These are phyloP conservation scores for Piedraia hortae DNA, from an alignment of 2,329 filamentous ascomycete species.

Conservation along the genomic window DNA sequence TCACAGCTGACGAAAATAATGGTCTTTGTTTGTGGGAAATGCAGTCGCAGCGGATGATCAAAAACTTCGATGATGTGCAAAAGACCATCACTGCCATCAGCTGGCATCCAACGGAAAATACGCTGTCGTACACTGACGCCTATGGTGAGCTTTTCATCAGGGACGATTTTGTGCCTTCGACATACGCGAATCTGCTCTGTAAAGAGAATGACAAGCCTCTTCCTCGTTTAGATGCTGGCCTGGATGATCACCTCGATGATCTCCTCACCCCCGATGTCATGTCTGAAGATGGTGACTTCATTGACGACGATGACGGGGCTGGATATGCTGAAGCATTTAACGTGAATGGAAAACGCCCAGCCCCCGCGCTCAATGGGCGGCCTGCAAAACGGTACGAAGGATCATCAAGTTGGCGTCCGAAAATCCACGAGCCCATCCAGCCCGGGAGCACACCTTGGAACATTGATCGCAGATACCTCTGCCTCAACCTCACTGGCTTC, in stretches of 20 bases:
- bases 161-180: constrained; percentile 31
- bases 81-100: constrained; percentile 59
- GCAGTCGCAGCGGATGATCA: constrained; percentile 56
- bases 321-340: constrained; percentile 50
- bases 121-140: constrained; percentile 70
- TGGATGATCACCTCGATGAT: constrained; percentile 49
- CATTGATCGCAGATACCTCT: constrained; percentile 78
- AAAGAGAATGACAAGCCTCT: constrained; percentile 23
- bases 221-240: constrained; percentile 26
- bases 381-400: constrained; percentile 23
- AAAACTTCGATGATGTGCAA: constrained; percentile 40
- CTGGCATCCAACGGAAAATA: constrained; percentile 79
- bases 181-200: constrained; percentile 21
- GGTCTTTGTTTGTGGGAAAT: constrained; percentile 69
- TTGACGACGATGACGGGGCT: constrained; percentile 82
- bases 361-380: constrained; percentile 12
- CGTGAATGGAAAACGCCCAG: constrained; percentile 31
- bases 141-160: constrained; percentile 88
- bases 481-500: constrained; percentile 75
- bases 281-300: constrained; percentile 44
- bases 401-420: constrained; percentile 29
- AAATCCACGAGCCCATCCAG: constrained; percentile 65
- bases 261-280: constrained; percentile 38
- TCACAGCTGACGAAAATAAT: constrained; percentile 27
- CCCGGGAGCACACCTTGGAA: constrained; percentile 89